These are phyloP conservation scores for Nephelium lappaceum DNA, from an alignment of 345 rosid genomes.

Conservation along the genomic window DNA sequence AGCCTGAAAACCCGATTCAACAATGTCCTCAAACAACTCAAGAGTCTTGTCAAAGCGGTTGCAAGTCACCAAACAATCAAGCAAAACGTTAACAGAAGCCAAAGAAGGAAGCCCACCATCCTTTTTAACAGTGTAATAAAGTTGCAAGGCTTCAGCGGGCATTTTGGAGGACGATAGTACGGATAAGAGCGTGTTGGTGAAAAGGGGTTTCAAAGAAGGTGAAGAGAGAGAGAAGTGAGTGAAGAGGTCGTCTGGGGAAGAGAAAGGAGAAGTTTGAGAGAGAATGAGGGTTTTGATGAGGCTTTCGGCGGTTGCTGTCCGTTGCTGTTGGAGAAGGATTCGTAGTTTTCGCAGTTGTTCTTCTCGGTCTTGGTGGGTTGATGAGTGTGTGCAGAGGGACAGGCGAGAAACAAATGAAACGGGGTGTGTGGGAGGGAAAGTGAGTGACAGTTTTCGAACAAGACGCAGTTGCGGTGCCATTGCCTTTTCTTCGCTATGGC, in stretches of 20 bases:
- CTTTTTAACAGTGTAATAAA: slow-evolving; percentile 43
- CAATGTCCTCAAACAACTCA: slow-evolving; percentile 50
- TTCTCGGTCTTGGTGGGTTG: slow-evolving; percentile 35
- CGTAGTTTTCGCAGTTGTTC: slow-evolving; percentile 49
- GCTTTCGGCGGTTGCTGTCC: slow-evolving; percentile 45
- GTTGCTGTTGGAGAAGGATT: slow-evolving; percentile 56
- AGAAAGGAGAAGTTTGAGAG: slow-evolving; percentile 37
- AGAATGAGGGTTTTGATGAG: slow-evolving; percentile 46
- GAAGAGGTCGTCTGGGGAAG: slow-evolving; percentile 62
- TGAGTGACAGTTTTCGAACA: not conserved
- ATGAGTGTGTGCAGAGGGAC: slow-evolving; percentile 1
- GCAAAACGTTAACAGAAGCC: slow-evolving; percentile 39
- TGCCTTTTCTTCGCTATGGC: not conserved
- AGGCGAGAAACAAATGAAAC: not conserved
- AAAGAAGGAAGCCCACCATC: slow-evolving; percentile 56
- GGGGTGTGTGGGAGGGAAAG: not conserved
- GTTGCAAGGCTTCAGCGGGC: slow-evolving; percentile 47
- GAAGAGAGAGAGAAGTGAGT: slow-evolving; percentile 44
- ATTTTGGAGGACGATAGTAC: slow-evolving; percentile 47
- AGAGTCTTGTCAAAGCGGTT: slow-evolving; percentile 47
- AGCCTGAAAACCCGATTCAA: slow-evolving; percentile 52
- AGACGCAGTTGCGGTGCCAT: slow-evolving; percentile 15
- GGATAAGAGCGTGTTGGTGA: slow-evolving; percentile 49
- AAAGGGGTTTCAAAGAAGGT: slow-evolving; percentile 44
- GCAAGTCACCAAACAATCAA: slow-evolving; percentile 44